These are phyloP conservation scores for Speleostelium caveatum DNA, from an alignment of 78 protist genomes.

Conservation along the genomic window DNA sequence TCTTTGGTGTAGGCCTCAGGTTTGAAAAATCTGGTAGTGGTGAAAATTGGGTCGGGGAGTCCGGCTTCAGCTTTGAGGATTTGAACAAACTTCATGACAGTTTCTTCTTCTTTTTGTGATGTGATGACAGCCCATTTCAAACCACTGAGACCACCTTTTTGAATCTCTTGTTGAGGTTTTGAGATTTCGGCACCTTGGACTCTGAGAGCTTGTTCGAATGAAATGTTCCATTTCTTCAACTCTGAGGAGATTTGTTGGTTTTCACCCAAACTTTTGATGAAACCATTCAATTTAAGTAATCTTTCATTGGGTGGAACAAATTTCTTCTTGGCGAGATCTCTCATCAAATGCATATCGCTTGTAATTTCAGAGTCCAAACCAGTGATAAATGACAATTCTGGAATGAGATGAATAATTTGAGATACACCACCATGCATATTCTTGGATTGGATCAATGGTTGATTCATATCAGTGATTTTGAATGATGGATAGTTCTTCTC, in stretches of 20 bases:
- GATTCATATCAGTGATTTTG: slow-evolving; percentile 3
- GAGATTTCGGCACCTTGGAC: neutral
- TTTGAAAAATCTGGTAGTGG: neutral
- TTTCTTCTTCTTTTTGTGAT: neutral
- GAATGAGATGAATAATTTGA: slow-evolving; percentile 1
- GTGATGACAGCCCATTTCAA: neutral
- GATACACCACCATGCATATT: neutral
- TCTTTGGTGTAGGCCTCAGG: neutral
- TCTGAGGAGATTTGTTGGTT: neutral
- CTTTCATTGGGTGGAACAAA: slow-evolving; percentile 16
- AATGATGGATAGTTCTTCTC: neutral
- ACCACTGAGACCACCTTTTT: neutral
- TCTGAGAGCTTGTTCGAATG: neutral
- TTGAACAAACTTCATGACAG: neutral
- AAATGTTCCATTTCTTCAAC: slow-evolving; percentile 26
- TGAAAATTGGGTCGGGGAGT: neutral
- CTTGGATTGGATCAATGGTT: slow-evolving; percentile 29
- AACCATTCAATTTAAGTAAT: neutral
- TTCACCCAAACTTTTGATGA: neutral
- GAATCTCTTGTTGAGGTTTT: neutral
- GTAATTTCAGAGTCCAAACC: slow-evolving; percentile 28
- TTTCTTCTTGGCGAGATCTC: neutral
- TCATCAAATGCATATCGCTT: neutral
- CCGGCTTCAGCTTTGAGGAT: neutral
- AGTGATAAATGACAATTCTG: slow-evolving; percentile 45